Percentiles rank a stretch among this genome's conserved stretches.
phyloP scores from a whole-genome alignment of 768 basidiomycete species.

The Pilatotrama ljubarskyi region DNA sequence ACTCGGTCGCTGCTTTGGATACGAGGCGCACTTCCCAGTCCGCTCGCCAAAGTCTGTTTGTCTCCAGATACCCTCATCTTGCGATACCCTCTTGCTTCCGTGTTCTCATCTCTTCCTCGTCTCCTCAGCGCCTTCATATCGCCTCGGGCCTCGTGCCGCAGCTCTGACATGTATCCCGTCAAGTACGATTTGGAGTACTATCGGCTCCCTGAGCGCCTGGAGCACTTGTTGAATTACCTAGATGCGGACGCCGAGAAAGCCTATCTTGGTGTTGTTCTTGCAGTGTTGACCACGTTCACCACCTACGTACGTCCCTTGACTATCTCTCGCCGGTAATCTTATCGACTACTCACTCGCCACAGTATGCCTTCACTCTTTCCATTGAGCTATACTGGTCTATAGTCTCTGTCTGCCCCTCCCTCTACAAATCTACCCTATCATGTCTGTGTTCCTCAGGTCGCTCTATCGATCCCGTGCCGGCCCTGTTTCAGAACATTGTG shows the following conservation, averaged over 20 bases:
- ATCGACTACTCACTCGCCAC: not conserved
- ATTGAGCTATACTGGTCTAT: not conserved
- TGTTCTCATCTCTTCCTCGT: not conserved
- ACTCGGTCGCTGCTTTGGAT: slow-evolving; percentile 4
- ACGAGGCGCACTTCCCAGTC: not conserved
- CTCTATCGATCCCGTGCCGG: not conserved
- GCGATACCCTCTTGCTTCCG: not conserved
- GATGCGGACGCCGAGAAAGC: not conserved
- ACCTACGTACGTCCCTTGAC: slow-evolving; percentile 5
- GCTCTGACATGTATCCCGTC: not conserved
- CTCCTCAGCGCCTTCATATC: not conserved
- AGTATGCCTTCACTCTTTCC: slow-evolving; percentile 4
- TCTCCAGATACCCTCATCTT: not conserved
- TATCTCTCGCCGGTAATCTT: too few relatives aligned
- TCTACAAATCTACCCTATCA: not conserved
- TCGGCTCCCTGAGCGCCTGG: not conserved
- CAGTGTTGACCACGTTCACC: not conserved
- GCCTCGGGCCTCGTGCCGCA: not conserved
- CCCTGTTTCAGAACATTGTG: not conserved
- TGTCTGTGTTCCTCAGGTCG: not conserved
- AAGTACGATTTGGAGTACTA: not conserved
- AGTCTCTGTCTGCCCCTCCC: not conserved
- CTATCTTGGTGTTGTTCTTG: not conserved
- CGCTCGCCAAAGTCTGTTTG: not conserved
- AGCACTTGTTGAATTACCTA: not conserved